Evolutionary conservation across 805 yeast species (phyloP).

Genomic region (Suhomyces pyralidae): DNA sequence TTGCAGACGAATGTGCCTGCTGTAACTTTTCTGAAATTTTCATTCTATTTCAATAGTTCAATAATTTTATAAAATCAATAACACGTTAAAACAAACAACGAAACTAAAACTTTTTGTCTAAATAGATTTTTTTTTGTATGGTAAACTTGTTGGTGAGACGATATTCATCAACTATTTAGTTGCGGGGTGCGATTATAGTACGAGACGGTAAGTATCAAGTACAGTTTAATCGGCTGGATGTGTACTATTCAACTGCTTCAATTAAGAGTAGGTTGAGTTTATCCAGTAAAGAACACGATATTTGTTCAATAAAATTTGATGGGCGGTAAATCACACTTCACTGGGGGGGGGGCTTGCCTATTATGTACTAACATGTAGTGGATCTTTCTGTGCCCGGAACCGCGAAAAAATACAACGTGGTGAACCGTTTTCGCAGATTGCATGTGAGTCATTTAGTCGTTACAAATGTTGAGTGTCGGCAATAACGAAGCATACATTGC

Average conservation of each 20-base stretch:
- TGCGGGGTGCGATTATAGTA: background rate
- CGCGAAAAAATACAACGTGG: slow-evolving; percentile 5
- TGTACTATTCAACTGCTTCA: background rate
- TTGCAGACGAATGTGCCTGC: slow-evolving; percentile 39
- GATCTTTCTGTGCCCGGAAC: background rate
- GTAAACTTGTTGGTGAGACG: background rate
- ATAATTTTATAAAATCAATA: background rate
- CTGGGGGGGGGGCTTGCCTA: background rate
- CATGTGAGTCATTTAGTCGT: slow-evolving; percentile 3
- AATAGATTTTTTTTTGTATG: background rate
- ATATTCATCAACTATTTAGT: background rate
- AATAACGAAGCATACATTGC: background rate
- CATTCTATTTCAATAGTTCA: slow-evolving; percentile 19
- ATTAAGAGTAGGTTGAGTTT: background rate
- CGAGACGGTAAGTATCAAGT: background rate
- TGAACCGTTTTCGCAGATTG: slow-evolving; percentile 1
- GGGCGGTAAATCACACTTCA: background rate
- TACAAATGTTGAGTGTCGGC: background rate
- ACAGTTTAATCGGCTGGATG: background rate
- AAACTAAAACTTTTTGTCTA: background rate
- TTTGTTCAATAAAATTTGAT: background rate
- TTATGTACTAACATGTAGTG: background rate
- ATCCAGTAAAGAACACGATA: background rate
- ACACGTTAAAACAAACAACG: background rate
- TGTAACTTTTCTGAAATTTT: slow-evolving; percentile 40